Percentiles rank a stretch among this genome's conserved stretches.
Evolutionary conservation across 805 yeast genomes (phyloP).

Genomic region (Helenozyma baotianmanensis): DNA sequence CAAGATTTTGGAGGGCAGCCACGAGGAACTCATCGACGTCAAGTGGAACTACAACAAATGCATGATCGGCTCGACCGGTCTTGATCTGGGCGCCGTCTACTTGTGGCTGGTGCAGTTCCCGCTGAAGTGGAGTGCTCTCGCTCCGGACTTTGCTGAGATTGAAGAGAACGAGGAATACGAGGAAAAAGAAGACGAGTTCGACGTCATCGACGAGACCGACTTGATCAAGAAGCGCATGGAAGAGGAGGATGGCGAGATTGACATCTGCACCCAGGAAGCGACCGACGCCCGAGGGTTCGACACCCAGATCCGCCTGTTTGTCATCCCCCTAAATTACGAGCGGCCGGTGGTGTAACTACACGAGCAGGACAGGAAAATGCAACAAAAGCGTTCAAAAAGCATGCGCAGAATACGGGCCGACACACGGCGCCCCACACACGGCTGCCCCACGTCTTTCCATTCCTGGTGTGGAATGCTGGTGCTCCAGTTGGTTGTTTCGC

Average conservation of each 20-base stretch:
- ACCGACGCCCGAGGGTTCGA: conserved; percentile 73
- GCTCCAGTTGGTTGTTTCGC: too few species aligned
- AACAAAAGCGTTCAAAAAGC: too few species aligned
- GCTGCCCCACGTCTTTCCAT: too few species aligned
- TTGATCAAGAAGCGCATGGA: conserved; percentile 56
- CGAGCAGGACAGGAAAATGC: too few species aligned
- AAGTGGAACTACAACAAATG: conserved; percentile 82
- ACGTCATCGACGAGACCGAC: conserved; percentile 64
- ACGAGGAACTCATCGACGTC: conserved; percentile 79
- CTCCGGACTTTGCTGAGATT: conserved; percentile 93
- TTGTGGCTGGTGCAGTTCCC: conserved; percentile 80
- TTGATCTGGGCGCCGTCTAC: conserved; percentile 79
- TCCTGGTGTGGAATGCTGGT: too few species aligned
- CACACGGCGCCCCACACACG: too few species aligned
- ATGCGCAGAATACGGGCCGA: too few species aligned
- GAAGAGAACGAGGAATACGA: conserved; percentile 87
- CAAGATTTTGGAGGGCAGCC: conserved; percentile 85
- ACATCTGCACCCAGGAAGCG: conserved; percentile 59
- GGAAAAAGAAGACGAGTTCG: conserved; percentile 91
- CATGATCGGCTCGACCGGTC: conserved; percentile 74
- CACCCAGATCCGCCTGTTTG: conserved; percentile 45
- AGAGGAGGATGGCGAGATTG: conserved; percentile 57
- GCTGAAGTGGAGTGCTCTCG: conserved; percentile 93
- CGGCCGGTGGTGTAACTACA: conserved; percentile 7
- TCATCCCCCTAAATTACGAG: conserved; percentile 51